Evolutionary conservation across 306 rosid genomes (phyloP).

Genomic region (Quercus gilva): DNA sequence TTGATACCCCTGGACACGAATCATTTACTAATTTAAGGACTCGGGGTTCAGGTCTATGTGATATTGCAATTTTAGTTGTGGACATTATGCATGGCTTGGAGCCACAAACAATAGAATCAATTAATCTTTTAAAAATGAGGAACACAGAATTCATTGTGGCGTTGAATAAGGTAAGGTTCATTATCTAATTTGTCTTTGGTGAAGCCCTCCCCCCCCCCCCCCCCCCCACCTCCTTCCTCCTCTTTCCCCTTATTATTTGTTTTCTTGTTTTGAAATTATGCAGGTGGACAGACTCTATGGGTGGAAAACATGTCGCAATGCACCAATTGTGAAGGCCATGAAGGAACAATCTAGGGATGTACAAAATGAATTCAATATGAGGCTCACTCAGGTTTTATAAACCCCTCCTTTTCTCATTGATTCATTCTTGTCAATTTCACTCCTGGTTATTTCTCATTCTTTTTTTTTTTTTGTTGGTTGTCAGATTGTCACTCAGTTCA

Average conservation of each 20-base stretch:
- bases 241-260: neutral
- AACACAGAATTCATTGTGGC: constrained; percentile 93
- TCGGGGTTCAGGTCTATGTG: constrained; percentile 95
- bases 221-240: neutral
- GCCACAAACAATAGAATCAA: constrained; percentile 92
- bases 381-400: constrained; percentile 66
- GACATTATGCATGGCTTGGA: constrained; percentile 98
- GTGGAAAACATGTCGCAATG: constrained; percentile 72
- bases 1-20: constrained; percentile 98
- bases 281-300: constrained; percentile 96
- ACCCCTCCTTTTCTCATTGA: neutral
- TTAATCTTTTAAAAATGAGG: constrained; percentile 90
- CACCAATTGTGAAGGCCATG: constrained; percentile 79
- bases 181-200: neutral
- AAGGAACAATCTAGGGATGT: constrained; percentile 88
- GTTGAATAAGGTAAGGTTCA: constrained; percentile 66
- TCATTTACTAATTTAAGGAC: constrained; percentile 86
- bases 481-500: constrained; percentile 78
- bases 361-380: constrained; percentile 74
- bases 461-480: constrained; percentile 28
- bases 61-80: constrained; percentile 93
- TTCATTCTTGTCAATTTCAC: neutral
- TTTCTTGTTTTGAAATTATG: constrained; percentile 17
- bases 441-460: constrained; percentile 12
- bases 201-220: neutral